Evolutionary conservation across 2,329 filamentous ascomycete species (phyloP).

Genomic region (Pseudogymnoascus sp.): DNA sequence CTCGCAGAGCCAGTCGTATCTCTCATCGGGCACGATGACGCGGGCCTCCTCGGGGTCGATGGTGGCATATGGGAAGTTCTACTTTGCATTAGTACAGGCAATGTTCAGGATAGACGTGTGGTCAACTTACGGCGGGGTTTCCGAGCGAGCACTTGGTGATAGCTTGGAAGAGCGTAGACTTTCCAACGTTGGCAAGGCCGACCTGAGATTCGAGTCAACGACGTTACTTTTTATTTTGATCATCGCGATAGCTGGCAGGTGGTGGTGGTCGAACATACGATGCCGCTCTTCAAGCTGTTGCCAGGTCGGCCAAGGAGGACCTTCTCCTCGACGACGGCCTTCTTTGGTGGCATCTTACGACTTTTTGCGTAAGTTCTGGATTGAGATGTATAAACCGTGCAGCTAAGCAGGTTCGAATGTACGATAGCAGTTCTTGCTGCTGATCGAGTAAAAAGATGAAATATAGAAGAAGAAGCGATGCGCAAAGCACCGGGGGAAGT

Average conservation of each 20-base stretch:
- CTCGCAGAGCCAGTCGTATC: slow-evolving; percentile 89
- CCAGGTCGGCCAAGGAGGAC: slow-evolving; percentile 89
- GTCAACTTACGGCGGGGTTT: slow-evolving; percentile 75
- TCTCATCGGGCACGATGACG: slow-evolving; percentile 91
- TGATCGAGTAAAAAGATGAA: slow-evolving; percentile 42
- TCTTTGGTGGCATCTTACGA: slow-evolving; percentile 92
- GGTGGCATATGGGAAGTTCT: slow-evolving; percentile 98
- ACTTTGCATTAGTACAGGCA: slow-evolving; percentile 28
- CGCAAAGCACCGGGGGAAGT: slow-evolving; percentile 26
- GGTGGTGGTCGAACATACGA: slow-evolving; percentile 53
- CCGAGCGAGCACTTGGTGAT: slow-evolving; percentile 96
- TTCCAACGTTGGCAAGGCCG: slow-evolving; percentile 97
- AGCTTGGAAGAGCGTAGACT: slow-evolving; percentile 98
- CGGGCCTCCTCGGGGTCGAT: slow-evolving; percentile 98
- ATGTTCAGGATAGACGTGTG: slow-evolving; percentile 12
- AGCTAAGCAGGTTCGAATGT: slow-evolving; percentile 28
- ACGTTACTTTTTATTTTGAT: background rate
- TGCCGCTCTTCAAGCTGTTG: slow-evolving; percentile 98
- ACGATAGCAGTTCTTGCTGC: slow-evolving; percentile 41
- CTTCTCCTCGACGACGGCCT: slow-evolving; percentile 86
- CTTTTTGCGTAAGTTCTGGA: slow-evolving; percentile 50
- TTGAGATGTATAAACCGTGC: slow-evolving; percentile 34
- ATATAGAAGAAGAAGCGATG: slow-evolving; percentile 39
- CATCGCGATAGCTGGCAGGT: slow-evolving; percentile 18
- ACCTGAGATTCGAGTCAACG: slow-evolving; percentile 49